Evolutionary conservation across 2,329 filamentous ascomycete genomes (phyloP), one percentile per base, ranked within the genome.

Genomic region (Lachnellula suecica): DNA sequence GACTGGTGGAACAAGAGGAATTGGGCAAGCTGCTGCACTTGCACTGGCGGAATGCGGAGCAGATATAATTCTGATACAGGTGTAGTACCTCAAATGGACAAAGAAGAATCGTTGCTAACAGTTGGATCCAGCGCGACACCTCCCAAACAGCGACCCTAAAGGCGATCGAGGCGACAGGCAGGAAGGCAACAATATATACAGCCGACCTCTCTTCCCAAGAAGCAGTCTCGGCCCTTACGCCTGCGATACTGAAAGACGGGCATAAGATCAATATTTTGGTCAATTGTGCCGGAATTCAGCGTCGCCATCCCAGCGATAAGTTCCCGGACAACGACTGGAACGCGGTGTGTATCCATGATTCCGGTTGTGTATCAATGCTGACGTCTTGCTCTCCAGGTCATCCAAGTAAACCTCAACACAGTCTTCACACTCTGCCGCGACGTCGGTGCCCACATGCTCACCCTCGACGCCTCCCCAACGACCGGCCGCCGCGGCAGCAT

Each of bases 321-420:
- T 73, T 72, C 52, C 70, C 70, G 0, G 44, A 65, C 4, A 64
- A 68, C 15, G 66, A 72, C 53, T 75, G 68, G 68, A 68, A 66
- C n/a, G 65, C 70, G 52, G 72, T 72, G 42, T 20, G 52, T 45
- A 66, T 89, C 89, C 0, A 82, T 88, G 66, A 72, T 94, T 73
- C 95, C 40, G 31, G 17, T 25, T 40, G 13, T 35, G 6, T 44
- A 46, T 40, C 37, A 20, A n/a, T n/a, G n/a, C 17, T 27, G 34
- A 42, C 34, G 20, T 37, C 17, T 27, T 27, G 17, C 35, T 17
- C 31, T 29, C 31, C 46, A 65, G 63, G 64, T 96, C 25, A 75
- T 96, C 38, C 89, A 96, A 75, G 87, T 96, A 45, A 97, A 97
- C 72, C 82, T 96, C 42, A 88, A 81, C 65, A 79, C 87, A 40